Evolutionary conservation across 441 rosid genomes (phyloP).

Genomic region (Viola pubescens): DNA sequence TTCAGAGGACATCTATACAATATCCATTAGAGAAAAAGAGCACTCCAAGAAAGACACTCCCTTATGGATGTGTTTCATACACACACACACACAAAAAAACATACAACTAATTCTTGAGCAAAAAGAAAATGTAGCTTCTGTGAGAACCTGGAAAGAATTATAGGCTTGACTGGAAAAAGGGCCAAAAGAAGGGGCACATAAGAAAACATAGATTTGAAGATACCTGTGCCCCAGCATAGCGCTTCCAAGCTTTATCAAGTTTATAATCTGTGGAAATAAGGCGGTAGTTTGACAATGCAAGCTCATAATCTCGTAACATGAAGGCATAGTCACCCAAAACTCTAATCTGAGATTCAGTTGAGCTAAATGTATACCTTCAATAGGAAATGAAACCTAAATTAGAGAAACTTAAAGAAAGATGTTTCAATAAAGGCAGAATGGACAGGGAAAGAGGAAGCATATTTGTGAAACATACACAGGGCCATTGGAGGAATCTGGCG

Average conservation of each 20-base stretch:
- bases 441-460: constrained; percentile 7
- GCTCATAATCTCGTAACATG: constrained; percentile 96
- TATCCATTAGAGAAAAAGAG: too few relatives aligned
- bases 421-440: background rate
- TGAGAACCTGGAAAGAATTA: background rate
- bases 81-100: too few relatives aligned
- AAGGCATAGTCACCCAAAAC: constrained; percentile 94
- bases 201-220: constrained; percentile 19
- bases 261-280: constrained; percentile 96
- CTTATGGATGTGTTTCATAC: too few relatives aligned
- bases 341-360: constrained; percentile 94
- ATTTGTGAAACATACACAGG: constrained; percentile 46
- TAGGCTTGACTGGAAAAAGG: background rate
- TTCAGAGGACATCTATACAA: too few relatives aligned
- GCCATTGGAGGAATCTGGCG: constrained; percentile 53
- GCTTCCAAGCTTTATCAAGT: constrained; percentile 98
- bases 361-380: constrained; percentile 88
- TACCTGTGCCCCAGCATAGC: constrained; percentile 99
- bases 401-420: constrained; percentile 17
- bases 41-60: too few relatives aligned
- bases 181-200: constrained; percentile 6
- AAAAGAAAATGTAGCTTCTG: too few relatives aligned
- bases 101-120: too few relatives aligned
- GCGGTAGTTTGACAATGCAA: constrained; percentile 91
- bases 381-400: constrained; percentile 22